Conservation (phyloP, 768 basidiomycete species). For the Lyophyllum shimeji region DNA sequence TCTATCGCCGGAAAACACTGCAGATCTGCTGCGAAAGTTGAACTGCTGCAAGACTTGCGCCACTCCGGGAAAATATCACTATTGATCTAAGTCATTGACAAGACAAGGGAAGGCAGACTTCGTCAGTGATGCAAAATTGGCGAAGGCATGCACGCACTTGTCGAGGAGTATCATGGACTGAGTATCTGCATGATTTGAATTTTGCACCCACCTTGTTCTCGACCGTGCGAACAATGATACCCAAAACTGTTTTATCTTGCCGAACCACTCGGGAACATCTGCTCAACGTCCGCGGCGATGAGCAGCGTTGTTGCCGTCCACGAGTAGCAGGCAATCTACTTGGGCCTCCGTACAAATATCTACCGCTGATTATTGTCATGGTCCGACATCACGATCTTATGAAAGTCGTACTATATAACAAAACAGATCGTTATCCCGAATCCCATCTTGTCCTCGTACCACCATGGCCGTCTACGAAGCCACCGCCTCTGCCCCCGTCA, state of each 20-base stretch:
- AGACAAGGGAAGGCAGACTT: too few relatives aligned
- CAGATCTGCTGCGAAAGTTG: background rate
- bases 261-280: background rate
- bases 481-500: conserved; percentile 91
- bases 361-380: conserved; percentile 13
- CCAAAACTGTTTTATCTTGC: background rate
- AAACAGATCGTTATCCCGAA: conserved; percentile 11
- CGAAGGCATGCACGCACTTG: too few relatives aligned
- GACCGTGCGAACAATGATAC: background rate
- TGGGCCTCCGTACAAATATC: conserved; percentile 1
- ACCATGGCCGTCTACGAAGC: conserved; percentile 73
- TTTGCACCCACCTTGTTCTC: background rate
- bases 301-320: background rate
- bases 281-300: background rate
- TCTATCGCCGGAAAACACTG: too few relatives aligned
- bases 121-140: too few relatives aligned
- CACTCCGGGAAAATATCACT: too few relatives aligned
- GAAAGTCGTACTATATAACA: conserved; percentile 10
- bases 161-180: too few relatives aligned
- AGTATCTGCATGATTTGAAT: too few relatives aligned
- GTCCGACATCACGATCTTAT: background rate
- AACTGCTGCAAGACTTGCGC: background rate
- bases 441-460: conserved; percentile 18
- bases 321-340: conserved; percentile 1
- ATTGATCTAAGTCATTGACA: too few relatives aligned